A percentile compares a stretch with the other conserved stretches of the same genome.
Conservation (phyloP, 805 yeast genomes). For the Suhomyces canberraensis region DNA sequence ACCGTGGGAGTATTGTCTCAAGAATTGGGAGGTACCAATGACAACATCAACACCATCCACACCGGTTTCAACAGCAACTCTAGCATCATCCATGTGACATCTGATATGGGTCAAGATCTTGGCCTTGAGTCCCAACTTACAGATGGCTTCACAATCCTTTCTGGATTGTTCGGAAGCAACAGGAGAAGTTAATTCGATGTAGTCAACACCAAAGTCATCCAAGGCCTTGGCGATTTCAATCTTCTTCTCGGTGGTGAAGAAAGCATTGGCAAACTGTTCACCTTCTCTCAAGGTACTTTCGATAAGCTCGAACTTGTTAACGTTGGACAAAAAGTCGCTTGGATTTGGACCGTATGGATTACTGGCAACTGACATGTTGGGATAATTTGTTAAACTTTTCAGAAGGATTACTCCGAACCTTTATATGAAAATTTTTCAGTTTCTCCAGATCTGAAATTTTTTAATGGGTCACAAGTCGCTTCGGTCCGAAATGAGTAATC, state of each 20-base stretch:
- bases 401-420: constrained; percentile 1
- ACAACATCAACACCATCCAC: constrained; percentile 99
- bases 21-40: constrained; percentile 93
- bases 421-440: constrained; percentile 5
- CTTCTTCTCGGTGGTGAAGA: constrained; percentile 90
- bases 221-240: constrained; percentile 95
- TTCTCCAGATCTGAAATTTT: constrained; percentile 5
- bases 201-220: constrained; percentile 97
- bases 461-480: constrained; percentile 3
- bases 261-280: constrained; percentile 97
- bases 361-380: constrained; percentile 9
- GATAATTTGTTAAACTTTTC: neutral
- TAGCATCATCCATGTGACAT: constrained; percentile 99
- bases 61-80: constrained; percentile 96
- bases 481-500: constrained; percentile 3
- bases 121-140: constrained; percentile 94
- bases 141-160: constrained; percentile 94
- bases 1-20: constrained; percentile 94
- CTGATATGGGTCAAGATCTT: constrained; percentile 95
- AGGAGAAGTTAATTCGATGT: constrained; percentile 95
- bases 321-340: constrained; percentile 86
- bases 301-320: constrained; percentile 81
- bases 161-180: constrained; percentile 96
- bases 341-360: constrained; percentile 98
- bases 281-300: constrained; percentile 98